Evolutionary conservation across 805 yeast genomes (phyloP).

Genomic region (Nakazawaea anatomiae): DNA sequence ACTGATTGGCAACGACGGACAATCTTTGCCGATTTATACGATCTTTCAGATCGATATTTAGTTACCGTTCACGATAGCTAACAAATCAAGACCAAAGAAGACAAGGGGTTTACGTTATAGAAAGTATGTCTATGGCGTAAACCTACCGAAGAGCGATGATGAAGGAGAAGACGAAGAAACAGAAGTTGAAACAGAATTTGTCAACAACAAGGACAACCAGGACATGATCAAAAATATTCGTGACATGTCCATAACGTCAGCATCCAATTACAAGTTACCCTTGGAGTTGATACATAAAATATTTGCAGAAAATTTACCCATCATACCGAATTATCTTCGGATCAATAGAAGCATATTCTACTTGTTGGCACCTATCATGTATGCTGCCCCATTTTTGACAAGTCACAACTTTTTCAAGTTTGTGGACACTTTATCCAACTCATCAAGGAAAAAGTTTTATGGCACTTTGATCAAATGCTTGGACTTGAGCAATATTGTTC

Average conservation of each 20-base stretch:
- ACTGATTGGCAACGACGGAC: too few relatives aligned
- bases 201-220: not conserved
- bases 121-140: slow-evolving; percentile 57
- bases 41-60: too few relatives aligned
- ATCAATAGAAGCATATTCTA: slow-evolving; percentile 58
- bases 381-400: slow-evolving; percentile 53
- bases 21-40: too few relatives aligned
- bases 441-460: slow-evolving; percentile 38
- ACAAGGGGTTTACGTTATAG: slow-evolving; percentile 66
- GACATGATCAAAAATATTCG: not conserved
- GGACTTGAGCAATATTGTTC: slow-evolving; percentile 76
- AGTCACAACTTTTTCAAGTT: slow-evolving; percentile 67
- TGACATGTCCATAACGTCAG: not conserved
- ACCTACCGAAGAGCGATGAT: slow-evolving; percentile 21
- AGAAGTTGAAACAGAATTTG: slow-evolving; percentile 6
- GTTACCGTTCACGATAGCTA: slow-evolving; percentile 50
- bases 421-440: slow-evolving; percentile 57
- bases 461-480: slow-evolving; percentile 60
- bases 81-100: slow-evolving; percentile 83
- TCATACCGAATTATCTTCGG: slow-evolving; percentile 39
- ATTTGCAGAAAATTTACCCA: slow-evolving; percentile 31
- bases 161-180: slow-evolving; percentile 19
- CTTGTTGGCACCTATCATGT: slow-evolving; percentile 59
- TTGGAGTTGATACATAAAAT: slow-evolving; percentile 44
- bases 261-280: slow-evolving; percentile 10